Evolutionary conservation across 1,284 basidiomycete genomes (phyloP).

Genomic region (Ceratobasidium sp.): DNA sequence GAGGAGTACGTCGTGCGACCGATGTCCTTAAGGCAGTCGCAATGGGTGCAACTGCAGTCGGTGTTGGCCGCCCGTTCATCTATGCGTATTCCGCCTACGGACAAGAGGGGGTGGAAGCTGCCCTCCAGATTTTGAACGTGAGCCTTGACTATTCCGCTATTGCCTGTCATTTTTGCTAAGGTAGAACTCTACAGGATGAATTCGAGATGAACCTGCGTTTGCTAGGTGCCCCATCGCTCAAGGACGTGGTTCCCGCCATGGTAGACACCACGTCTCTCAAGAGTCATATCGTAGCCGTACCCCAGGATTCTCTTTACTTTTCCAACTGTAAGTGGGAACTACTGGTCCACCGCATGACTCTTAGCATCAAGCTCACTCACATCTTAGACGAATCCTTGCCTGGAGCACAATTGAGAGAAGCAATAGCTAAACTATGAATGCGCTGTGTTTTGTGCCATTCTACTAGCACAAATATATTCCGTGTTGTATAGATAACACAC

Average conservation of each 20-base stretch:
- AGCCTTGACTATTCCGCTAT: slow-evolving; percentile 47
- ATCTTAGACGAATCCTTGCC: slow-evolving; percentile 27
- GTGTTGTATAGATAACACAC: background rate
- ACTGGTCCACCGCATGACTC: background rate
- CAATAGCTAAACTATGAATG: slow-evolving; percentile 8
- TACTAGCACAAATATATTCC: background rate
- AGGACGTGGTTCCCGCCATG: slow-evolving; percentile 86
- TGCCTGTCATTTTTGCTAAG: slow-evolving; percentile 32
- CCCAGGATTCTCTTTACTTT: slow-evolving; percentile 76
- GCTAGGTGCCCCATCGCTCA: slow-evolving; percentile 81
- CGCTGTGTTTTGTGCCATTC: background rate
- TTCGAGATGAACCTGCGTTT: slow-evolving; percentile 94
- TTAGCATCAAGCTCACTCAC: background rate
- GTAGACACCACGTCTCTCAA: slow-evolving; percentile 81
- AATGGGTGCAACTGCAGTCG: slow-evolving; percentile 87
- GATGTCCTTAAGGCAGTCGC: slow-evolving; percentile 95
- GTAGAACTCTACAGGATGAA: slow-evolving; percentile 71
- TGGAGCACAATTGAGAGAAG: slow-evolving; percentile 19
- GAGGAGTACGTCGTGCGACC: slow-evolving; percentile 89
- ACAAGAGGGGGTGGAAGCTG: slow-evolving; percentile 79
- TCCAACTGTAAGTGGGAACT: slow-evolving; percentile 72
- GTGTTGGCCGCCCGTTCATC: slow-evolving; percentile 84
- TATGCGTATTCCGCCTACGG: slow-evolving; percentile 94
- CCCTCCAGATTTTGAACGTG: slow-evolving; percentile 81
- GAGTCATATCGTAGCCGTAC: slow-evolving; percentile 70